phyloP scores from a whole-genome alignment of 352 stramenopile species.

The Globisporangium spiculum region DNA sequence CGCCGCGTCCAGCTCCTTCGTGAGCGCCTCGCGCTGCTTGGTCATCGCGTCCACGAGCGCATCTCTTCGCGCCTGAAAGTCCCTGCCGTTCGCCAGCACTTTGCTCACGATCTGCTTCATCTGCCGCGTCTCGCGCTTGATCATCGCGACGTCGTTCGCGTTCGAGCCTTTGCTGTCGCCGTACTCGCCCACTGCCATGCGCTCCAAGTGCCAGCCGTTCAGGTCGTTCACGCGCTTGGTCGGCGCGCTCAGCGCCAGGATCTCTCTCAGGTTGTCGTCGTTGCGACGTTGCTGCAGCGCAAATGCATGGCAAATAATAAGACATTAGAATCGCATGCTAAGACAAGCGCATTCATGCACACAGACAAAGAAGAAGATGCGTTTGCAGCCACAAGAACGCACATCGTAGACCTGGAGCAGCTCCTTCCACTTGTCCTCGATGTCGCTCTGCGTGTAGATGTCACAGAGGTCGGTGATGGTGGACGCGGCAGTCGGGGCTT shows the following conservation, averaged over 20 bases:
- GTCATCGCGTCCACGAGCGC: slow-evolving; percentile 59
- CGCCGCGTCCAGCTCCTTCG: slow-evolving; percentile 53
- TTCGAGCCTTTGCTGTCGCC: slow-evolving; percentile 29
- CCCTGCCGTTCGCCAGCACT: slow-evolving; percentile 53
- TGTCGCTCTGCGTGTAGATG: slow-evolving; percentile 56
- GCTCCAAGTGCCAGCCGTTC: slow-evolving; percentile 76
- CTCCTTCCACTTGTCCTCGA: slow-evolving; percentile 68
- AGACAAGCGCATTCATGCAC: neutral
- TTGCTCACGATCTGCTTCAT: slow-evolving; percentile 60
- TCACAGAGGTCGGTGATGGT: slow-evolving; percentile 58
- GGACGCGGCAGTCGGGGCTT: slow-evolving; percentile 20
- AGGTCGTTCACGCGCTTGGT: slow-evolving; percentile 56
- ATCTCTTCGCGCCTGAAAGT: slow-evolving; percentile 52
- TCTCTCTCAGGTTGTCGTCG: slow-evolving; percentile 72
- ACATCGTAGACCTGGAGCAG: slow-evolving; percentile 73
- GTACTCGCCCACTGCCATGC: slow-evolving; percentile 79
- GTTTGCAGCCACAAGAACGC: slow-evolving; percentile 17
- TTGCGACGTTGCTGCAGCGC: slow-evolving; percentile 61
- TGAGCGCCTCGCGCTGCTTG: slow-evolving; percentile 68
- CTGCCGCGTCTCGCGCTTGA: slow-evolving; percentile 53
- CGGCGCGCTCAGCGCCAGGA: slow-evolving; percentile 66
- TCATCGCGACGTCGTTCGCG: slow-evolving; percentile 44
- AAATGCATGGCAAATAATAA: neutral
- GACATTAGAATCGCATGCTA: neutral
- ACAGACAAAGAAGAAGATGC: slow-evolving; percentile 5